phyloP scores from a whole-genome alignment of 2,329 filamentous ascomycete species.

The Samsoniella hepiali region DNA sequence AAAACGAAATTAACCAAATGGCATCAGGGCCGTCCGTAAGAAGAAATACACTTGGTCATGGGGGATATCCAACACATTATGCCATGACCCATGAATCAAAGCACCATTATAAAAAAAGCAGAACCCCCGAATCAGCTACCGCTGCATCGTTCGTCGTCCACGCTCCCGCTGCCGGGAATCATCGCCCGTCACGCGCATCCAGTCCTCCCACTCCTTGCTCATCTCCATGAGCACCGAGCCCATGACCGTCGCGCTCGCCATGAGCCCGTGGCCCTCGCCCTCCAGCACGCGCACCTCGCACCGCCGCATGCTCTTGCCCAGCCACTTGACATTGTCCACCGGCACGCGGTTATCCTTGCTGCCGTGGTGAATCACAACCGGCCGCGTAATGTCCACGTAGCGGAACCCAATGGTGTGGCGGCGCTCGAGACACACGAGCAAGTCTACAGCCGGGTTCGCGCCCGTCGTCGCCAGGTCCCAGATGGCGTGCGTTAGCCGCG shows the following conservation, averaged over 20 bases:
- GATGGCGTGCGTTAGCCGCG: slow-evolving; percentile 83
- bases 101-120: not conserved
- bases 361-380: slow-evolving; percentile 92
- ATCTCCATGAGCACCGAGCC: slow-evolving; percentile 92
- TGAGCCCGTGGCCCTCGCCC: slow-evolving; percentile 89
- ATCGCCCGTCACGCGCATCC: slow-evolving; percentile 60
- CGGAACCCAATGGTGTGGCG: slow-evolving; percentile 90
- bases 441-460: slow-evolving; percentile 89
- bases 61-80: slow-evolving; percentile 2
- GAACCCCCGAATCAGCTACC: not conserved
- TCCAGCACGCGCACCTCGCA: slow-evolving; percentile 90
- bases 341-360: slow-evolving; percentile 87
- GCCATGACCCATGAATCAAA: not conserved
- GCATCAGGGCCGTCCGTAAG: not conserved
- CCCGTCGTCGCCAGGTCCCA: slow-evolving; percentile 90
- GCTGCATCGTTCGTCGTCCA: not conserved
- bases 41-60: not conserved
- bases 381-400: slow-evolving; percentile 90
- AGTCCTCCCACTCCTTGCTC: slow-evolving; percentile 88
- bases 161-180: slow-evolving; percentile 27
- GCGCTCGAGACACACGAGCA: slow-evolving; percentile 88
- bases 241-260: slow-evolving; percentile 94
- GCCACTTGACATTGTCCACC: slow-evolving; percentile 91
- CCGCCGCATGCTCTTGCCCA: slow-evolving; percentile 87
- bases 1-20: too few relatives aligned